Evolutionary conservation across 208 protist species (phyloP).

Genomic region (Trypanosoma caninum): DNA sequence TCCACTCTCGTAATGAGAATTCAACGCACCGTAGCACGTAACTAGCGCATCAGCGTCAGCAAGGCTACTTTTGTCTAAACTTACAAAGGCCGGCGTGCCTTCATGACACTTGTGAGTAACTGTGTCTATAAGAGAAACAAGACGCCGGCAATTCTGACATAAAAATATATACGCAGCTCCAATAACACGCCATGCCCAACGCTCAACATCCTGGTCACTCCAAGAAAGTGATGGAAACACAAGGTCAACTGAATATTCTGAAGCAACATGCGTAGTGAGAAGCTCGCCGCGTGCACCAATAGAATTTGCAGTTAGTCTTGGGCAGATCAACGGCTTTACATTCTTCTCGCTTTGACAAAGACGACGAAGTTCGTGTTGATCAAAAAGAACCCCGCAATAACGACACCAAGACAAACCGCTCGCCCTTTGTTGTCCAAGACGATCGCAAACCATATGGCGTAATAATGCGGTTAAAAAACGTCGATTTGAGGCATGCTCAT

Average conservation of each 20-base stretch:
- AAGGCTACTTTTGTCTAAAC: conserved; percentile 17
- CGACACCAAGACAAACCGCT: conserved; percentile 61
- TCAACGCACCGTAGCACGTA: conserved; percentile 35
- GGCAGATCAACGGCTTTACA: conserved; percentile 19
- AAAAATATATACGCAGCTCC: conserved; percentile 41
- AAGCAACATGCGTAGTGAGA: conserved; percentile 48
- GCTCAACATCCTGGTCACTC: conserved; percentile 37
- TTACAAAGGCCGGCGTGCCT: conserved; percentile 17
- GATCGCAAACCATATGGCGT: conserved; percentile 46
- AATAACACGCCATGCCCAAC: conserved; percentile 72
- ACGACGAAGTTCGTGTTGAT: conserved; percentile 39
- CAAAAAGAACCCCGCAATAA: conserved; percentile 52
- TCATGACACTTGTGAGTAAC: conserved; percentile 34
- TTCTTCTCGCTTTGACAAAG: conserved; percentile 24
- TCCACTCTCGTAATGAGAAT: conserved; percentile 37
- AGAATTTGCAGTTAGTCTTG: conserved; percentile 12
- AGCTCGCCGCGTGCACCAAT: conserved; percentile 63
- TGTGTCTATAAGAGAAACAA: conserved; percentile 49
- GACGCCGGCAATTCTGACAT: conserved; percentile 46
- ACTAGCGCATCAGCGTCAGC: conserved; percentile 34
- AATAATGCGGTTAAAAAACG: conserved; percentile 57
- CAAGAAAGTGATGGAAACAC: conserved; percentile 15
- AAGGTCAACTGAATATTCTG: conserved; percentile 22
- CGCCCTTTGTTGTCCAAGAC: conserved; percentile 16
- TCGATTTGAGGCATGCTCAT: conserved; percentile 41